Percentiles rank a stretch among this genome's conserved stretches.
phyloP scores from a whole-genome alignment of 2,329 filamentous ascomycete genomes.

The Sporothrix protearum region DNA sequence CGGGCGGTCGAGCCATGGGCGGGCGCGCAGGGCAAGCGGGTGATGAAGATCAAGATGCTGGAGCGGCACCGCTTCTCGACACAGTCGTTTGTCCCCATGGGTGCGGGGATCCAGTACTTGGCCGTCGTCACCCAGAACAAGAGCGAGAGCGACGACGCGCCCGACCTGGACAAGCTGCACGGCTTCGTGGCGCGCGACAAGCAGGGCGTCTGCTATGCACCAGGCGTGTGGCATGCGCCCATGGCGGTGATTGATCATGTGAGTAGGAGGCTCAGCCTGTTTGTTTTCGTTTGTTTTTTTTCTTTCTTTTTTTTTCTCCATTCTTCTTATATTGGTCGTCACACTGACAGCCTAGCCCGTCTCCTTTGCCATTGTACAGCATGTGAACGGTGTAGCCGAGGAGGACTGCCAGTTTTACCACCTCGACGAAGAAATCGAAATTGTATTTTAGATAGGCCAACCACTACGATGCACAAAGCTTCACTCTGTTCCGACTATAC shows the following conservation, averaged over 20 bases:
- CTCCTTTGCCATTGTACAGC: constrained; percentile 17
- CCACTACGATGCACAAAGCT: neutral
- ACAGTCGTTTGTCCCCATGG: constrained; percentile 24
- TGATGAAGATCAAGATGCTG: constrained; percentile 8
- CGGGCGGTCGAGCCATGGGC: neutral
- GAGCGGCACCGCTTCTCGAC: constrained; percentile 20
- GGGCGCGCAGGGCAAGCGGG: neutral
- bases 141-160: neutral
- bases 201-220: constrained; percentile 22
- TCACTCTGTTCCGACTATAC: neutral
- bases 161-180: constrained; percentile 6
- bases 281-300: neutral
- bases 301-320: neutral
- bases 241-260: constrained; percentile 21
- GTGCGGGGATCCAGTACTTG: constrained; percentile 13
- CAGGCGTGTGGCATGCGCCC: constrained; percentile 22
- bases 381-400: constrained; percentile 20
- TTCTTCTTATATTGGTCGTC: too few relatives aligned
- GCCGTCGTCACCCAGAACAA: neutral
- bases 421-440: constrained; percentile 8
- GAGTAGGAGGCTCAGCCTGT: neutral
- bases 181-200: constrained; percentile 19
- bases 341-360: neutral
- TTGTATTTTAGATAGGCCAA: constrained; percentile 17
- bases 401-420: constrained; percentile 22